phyloP scores from a whole-genome alignment of 805 yeast genomes.

The Candida mattraensis region DNA sequence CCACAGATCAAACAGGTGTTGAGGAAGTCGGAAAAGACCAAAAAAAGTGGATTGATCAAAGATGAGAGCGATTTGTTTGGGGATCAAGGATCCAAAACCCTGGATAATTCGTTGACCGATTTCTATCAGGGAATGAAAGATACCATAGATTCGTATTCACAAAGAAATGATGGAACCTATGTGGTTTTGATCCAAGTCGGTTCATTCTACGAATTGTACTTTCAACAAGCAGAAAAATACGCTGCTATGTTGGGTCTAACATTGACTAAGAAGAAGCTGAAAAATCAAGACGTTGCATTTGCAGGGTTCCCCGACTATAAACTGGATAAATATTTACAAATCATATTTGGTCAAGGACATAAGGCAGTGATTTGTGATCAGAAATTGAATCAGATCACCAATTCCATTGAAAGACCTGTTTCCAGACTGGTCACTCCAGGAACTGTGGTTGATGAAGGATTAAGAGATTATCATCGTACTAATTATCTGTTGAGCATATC shows the following conservation, averaged over 20 bases:
- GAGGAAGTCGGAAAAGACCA: conserved; percentile 1
- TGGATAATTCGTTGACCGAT: conserved; percentile 25
- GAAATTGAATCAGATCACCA: conserved; percentile 30
- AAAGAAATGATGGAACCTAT: conserved; percentile 31
- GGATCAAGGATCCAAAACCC: conserved; percentile 20
- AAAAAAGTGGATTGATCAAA: neutral
- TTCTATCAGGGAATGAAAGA: conserved; percentile 34
- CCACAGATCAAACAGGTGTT: no score
- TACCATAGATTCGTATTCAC: conserved; percentile 25
- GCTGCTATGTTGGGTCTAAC: conserved; percentile 73
- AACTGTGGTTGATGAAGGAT: conserved; percentile 82
- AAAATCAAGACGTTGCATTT: conserved; percentile 60
- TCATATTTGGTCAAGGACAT: conserved; percentile 64
- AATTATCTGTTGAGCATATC: conserved; percentile 69
- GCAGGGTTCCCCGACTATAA: conserved; percentile 86
- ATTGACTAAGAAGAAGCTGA: conserved; percentile 56
- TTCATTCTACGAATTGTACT: conserved; percentile 82
- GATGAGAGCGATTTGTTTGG: conserved; percentile 12
- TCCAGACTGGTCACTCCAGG: conserved; percentile 89
- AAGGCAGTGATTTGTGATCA: conserved; percentile 88
- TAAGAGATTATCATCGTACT: conserved; percentile 68
- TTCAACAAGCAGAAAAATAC: conserved; percentile 77
- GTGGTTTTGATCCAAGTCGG: conserved; percentile 82
- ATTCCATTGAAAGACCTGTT: conserved; percentile 61
- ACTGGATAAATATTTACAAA: conserved; percentile 68